Percentiles rank a stretch among this genome's conserved stretches.
Evolutionary conservation across 2,329 filamentous ascomycete species (phyloP).

Genomic region (Penicillium verrucosum): DNA sequence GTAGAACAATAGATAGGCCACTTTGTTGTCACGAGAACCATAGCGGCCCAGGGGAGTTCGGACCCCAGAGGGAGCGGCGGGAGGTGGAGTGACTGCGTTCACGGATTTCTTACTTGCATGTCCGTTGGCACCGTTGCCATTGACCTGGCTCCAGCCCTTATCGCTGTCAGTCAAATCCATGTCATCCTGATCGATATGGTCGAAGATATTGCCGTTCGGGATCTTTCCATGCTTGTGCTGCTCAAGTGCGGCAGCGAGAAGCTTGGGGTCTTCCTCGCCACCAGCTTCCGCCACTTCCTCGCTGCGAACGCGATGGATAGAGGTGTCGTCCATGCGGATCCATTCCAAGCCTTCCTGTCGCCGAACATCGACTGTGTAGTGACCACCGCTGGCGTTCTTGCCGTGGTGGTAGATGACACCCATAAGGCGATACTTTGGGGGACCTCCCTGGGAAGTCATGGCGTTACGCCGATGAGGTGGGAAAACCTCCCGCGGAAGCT

Average conservation of each 20-base stretch:
- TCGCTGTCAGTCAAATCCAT: slow-evolving; percentile 64
- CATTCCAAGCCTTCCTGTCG: slow-evolving; percentile 93
- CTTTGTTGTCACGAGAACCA: slow-evolving; percentile 83
- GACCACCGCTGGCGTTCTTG: slow-evolving; percentile 90
- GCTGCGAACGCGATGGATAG: slow-evolving; percentile 77
- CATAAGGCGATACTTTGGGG: slow-evolving; percentile 81
- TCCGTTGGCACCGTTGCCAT: slow-evolving; percentile 50
- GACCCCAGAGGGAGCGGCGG: slow-evolving; percentile 54
- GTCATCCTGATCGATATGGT: slow-evolving; percentile 62
- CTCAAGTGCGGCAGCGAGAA: slow-evolving; percentile 64
- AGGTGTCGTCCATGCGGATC: slow-evolving; percentile 92
- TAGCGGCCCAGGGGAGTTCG: slow-evolving; percentile 56
- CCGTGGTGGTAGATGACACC: slow-evolving; percentile 96
- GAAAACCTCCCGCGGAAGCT: slow-evolving; percentile 88
- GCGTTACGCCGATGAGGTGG: slow-evolving; percentile 69
- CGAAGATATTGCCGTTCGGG: slow-evolving; percentile 68
- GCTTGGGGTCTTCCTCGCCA: slow-evolving; percentile 72
- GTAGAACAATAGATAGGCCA: slow-evolving; percentile 95
- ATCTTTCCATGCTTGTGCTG: slow-evolving; percentile 56
- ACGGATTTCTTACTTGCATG: slow-evolving; percentile 68
- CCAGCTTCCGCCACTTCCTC: slow-evolving; percentile 88
- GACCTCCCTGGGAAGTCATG: slow-evolving; percentile 62
- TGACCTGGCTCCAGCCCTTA: slow-evolving; percentile 79
- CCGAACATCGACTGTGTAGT: slow-evolving; percentile 96
- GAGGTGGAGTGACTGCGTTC: slow-evolving; percentile 59